These are phyloP conservation scores for Casuarina glauca DNA, from an alignment of 306 rosid species.

Conservation along the genomic window DNA sequence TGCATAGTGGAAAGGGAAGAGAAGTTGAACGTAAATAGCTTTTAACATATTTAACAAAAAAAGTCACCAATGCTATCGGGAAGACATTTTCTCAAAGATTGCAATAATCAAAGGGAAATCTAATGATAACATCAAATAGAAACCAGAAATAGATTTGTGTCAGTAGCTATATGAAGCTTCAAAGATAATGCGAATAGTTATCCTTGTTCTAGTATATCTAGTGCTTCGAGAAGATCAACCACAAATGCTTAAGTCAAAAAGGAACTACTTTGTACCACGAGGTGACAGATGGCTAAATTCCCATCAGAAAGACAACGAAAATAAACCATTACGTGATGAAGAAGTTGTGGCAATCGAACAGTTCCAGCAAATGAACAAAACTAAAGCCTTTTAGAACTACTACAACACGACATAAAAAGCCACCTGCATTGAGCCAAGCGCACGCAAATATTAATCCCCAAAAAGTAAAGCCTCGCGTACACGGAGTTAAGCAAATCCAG, in stretches of 20 bases:
- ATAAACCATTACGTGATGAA: not conserved
- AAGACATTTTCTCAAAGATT: not conserved
- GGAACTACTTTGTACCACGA: not conserved
- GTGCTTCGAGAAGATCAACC: not conserved
- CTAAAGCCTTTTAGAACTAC: not conserved
- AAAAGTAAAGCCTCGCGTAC: not conserved
- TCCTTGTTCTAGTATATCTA: not conserved
- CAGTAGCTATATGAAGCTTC: not conserved
- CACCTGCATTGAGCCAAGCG: not conserved
- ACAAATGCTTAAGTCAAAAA: not conserved
- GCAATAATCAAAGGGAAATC: not conserved
- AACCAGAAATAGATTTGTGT: not conserved
- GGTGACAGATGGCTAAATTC: not conserved
- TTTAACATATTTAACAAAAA: not conserved
- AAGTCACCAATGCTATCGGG: not conserved
- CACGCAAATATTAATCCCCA: not conserved
- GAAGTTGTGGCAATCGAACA: constrained; percentile 13
- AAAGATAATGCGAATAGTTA: not conserved
- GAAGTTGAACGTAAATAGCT: not conserved
- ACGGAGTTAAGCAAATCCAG: constrained; percentile 4
- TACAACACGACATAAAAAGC: not conserved
- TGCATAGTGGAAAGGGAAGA: not conserved
- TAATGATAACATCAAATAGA: not conserved
- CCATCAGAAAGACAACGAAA: not conserved
- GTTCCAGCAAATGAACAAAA: not conserved